These are phyloP conservation scores for Hanseniaspora sp. DNA, from an alignment of 1,139 yeast genomes.

Conservation along the genomic window DNA sequence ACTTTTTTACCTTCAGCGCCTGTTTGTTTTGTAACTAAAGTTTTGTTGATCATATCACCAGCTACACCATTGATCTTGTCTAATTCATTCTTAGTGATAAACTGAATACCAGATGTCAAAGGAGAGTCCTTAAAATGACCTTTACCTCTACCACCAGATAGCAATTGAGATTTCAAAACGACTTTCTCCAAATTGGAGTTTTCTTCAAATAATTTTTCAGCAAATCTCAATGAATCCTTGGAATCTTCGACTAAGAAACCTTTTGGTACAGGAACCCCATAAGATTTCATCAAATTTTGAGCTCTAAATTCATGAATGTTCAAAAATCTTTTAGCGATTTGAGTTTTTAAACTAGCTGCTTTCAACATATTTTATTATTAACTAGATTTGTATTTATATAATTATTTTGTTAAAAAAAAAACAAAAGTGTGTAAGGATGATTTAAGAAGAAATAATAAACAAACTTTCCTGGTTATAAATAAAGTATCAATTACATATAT, in stretches of 20 bases:
- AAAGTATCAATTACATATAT: too few species aligned
- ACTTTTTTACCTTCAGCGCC: conserved; percentile 96
- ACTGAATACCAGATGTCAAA: conserved; percentile 90
- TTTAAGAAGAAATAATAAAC: too few species aligned
- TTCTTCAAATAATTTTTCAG: conserved; percentile 37
- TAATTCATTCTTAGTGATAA: conserved; percentile 40
- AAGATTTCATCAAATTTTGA: conserved; percentile 66
- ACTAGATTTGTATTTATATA: neutral
- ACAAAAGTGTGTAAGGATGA: too few species aligned
- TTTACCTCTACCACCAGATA: conserved; percentile 99
- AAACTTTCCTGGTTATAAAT: too few species aligned
- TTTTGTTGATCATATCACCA: conserved; percentile 78
- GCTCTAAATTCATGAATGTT: conserved; percentile 96
- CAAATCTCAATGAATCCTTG: conserved; percentile 74
- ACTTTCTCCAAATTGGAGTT: conserved; percentile 66
- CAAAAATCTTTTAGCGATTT: conserved; percentile 42
- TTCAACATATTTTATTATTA: conserved; percentile 7
- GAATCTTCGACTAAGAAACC: conserved; percentile 89
- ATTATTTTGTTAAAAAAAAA: neutral
- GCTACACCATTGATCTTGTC: conserved; percentile 66
- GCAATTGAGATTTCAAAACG: conserved; percentile 84
- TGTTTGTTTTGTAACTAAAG: conserved; percentile 93
- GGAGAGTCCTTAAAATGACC: conserved; percentile 88
- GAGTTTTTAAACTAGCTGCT: neutral
- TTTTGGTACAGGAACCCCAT: conserved; percentile 82